Percentiles rank a stretch among this genome's conserved stretches.
Evolutionary conservation across 768 basidiomycete genomes (phyloP).

Genomic region (Lactarius pseudohatsudake): DNA sequence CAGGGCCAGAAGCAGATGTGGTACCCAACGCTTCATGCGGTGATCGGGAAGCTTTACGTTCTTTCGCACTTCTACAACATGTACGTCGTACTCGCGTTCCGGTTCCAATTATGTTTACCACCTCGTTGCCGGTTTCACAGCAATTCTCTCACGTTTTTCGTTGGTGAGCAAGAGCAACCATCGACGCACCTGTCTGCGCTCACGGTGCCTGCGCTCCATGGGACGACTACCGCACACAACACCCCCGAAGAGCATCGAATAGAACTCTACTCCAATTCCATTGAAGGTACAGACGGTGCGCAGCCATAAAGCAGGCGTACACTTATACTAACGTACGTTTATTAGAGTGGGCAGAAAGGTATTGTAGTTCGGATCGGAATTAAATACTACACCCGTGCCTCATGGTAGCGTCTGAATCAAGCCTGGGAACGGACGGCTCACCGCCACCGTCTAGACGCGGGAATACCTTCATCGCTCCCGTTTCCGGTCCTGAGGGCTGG

Average conservation of each 20-base stretch:
- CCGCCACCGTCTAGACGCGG: background rate
- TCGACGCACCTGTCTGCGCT: background rate
- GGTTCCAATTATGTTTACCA: background rate
- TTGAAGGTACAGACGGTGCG: background rate
- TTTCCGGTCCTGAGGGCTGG: background rate
- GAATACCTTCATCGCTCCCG: background rate
- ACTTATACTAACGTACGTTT: background rate
- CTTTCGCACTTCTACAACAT: conserved; percentile 17
- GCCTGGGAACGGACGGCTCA: background rate
- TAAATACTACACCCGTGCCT: background rate
- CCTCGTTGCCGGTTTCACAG: conserved; percentile 1
- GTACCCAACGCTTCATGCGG: conserved; percentile 10
- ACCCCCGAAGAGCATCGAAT: background rate
- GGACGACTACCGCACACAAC: background rate
- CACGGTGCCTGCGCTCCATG: conserved; percentile 5
- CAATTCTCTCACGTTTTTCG: background rate
- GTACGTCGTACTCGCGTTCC: background rate
- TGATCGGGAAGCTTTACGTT: conserved; percentile 13
- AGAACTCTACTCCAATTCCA: background rate
- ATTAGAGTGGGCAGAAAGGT: background rate
- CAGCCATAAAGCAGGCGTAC: background rate
- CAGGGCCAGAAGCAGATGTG: conserved; percentile 2
- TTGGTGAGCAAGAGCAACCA: background rate
- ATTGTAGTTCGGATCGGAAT: background rate
- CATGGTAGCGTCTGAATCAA: background rate